phyloP scores from a whole-genome alignment of 1,139 yeast genomes.

The Yamadazyma taylorii region DNA sequence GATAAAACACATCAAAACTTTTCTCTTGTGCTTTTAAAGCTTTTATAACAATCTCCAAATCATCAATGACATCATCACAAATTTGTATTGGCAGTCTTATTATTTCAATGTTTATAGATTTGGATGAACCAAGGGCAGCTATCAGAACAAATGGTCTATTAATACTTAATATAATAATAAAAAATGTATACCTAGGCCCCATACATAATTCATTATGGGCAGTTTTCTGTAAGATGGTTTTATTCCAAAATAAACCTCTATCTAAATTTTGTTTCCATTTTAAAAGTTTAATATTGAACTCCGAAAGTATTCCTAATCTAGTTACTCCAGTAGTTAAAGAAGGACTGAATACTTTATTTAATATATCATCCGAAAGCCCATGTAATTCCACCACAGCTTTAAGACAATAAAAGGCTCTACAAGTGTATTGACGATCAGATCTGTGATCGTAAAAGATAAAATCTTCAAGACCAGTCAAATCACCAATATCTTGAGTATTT shows the following conservation, averaged over 20 bases:
- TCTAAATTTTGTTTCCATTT: constrained; percentile 10
- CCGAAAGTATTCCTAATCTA: constrained; percentile 8
- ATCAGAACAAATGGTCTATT: constrained; percentile 15
- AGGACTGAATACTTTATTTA: constrained; percentile 12
- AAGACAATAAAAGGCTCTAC: constrained; percentile 12
- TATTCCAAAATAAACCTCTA: constrained; percentile 12
- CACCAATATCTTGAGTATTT: constrained; percentile 15
- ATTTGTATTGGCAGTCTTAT: constrained; percentile 9
- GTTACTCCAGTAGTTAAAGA: constrained; percentile 3
- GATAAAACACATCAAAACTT: constrained; percentile 8
- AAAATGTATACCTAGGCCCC: constrained; percentile 14
- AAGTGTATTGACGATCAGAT: constrained; percentile 12
- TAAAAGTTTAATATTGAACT: constrained; percentile 9
- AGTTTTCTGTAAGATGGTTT: constrained; percentile 10
- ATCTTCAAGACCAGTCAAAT: constrained; percentile 15
- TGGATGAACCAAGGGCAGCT: constrained; percentile 12
- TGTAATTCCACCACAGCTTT: constrained; percentile 12
- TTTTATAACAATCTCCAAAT: constrained; percentile 12
- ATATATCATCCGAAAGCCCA: constrained; percentile 12
- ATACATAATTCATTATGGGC: constrained; percentile 14
- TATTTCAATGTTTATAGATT: constrained; percentile 7
- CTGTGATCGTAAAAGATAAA: constrained; percentile 12
- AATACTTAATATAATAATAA: constrained; percentile 14
- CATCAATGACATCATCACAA: constrained; percentile 15
- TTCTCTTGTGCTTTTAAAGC: constrained; percentile 8